phyloP scores from a whole-genome alignment of 176 grass and related monocot species.

The Musa itinerans region DNA sequence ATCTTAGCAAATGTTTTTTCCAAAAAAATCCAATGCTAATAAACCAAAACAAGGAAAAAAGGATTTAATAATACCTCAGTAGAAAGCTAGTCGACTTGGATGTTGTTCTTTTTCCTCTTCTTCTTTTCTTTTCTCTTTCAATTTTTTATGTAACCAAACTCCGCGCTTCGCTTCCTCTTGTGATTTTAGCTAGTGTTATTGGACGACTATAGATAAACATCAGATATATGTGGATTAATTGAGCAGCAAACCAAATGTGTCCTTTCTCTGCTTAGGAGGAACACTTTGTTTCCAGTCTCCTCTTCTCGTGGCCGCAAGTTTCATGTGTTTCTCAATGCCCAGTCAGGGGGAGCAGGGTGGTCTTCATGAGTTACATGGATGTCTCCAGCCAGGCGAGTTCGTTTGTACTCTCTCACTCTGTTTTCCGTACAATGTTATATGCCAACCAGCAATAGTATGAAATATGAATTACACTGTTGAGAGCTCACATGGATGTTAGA shows the following conservation, averaged over 20 bases:
- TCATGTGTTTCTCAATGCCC: conserved; percentile 69
- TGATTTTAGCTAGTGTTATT: neutral
- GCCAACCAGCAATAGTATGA: neutral
- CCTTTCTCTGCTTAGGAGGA: conserved; percentile 56
- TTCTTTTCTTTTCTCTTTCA: neutral
- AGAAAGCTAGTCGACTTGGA: neutral
- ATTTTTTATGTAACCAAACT: no score
- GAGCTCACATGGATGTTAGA: no score
- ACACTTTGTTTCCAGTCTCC: conserved; percentile 62
- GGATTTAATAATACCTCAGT: no score
- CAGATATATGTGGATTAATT: neutral
- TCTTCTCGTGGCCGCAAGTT: conserved; percentile 81
- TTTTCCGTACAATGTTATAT: neutral
- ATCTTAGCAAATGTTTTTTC: no score
- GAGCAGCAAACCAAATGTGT: neutral
- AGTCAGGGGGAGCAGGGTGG: conserved; percentile 58
- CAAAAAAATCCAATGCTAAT: no score
- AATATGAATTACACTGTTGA: neutral
- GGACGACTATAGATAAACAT: conserved; percentile 4
- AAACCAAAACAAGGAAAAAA: no score
- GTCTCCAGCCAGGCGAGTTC: conserved; percentile 46
- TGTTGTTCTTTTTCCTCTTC: neutral
- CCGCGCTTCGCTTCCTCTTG: no score
- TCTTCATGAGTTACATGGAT: conserved; percentile 80
- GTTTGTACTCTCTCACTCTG: neutral